These are phyloP conservation scores for Lachancea waltii DNA, from an alignment of 805 yeast genomes.

Conservation along the genomic window DNA sequence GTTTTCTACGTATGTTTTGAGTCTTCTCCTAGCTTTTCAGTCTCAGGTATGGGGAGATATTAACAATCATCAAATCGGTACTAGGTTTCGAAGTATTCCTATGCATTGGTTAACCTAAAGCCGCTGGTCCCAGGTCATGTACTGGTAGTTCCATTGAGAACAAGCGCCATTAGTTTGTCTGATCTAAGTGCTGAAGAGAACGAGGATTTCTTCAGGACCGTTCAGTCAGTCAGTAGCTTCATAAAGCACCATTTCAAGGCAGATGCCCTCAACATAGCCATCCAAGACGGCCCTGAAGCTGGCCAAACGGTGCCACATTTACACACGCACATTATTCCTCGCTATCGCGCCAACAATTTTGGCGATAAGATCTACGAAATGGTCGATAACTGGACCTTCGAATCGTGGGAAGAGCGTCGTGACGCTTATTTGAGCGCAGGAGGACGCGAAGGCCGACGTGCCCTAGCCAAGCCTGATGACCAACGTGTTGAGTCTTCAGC, in stretches of 20 bases:
- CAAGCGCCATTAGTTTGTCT: conserved; percentile 50
- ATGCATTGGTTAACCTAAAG: conserved; percentile 82
- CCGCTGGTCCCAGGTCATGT: conserved; percentile 96
- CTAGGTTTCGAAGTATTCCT: conserved; percentile 58
- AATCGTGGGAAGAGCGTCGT: conserved; percentile 32
- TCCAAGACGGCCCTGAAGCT: conserved; percentile 94
- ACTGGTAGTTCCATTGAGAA: conserved; percentile 74
- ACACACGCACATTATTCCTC: conserved; percentile 90
- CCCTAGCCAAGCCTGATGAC: conserved; percentile 39
- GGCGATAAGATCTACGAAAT: conserved; percentile 71
- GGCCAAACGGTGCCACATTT: conserved; percentile 96
- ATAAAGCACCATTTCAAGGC: conserved; percentile 65
- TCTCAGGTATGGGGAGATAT: neutral
- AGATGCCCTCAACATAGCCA: conserved; percentile 80
- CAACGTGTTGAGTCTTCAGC: conserved; percentile 50
- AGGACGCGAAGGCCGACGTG: conserved; percentile 22
- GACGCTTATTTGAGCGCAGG: conserved; percentile 20
- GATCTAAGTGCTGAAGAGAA: conserved; percentile 70
- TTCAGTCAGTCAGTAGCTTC: conserved; percentile 65
- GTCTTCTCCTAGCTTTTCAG: neutral
- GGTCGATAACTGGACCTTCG: conserved; percentile 54
- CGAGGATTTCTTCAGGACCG: conserved; percentile 66
- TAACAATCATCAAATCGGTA: neutral
- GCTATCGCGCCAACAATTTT: conserved; percentile 49
- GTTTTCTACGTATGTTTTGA: conserved; percentile 25